Base-by-base conservation (phyloP, 768 basidiomycete genomes). In the Pulveroboletus sp. region DNA sequence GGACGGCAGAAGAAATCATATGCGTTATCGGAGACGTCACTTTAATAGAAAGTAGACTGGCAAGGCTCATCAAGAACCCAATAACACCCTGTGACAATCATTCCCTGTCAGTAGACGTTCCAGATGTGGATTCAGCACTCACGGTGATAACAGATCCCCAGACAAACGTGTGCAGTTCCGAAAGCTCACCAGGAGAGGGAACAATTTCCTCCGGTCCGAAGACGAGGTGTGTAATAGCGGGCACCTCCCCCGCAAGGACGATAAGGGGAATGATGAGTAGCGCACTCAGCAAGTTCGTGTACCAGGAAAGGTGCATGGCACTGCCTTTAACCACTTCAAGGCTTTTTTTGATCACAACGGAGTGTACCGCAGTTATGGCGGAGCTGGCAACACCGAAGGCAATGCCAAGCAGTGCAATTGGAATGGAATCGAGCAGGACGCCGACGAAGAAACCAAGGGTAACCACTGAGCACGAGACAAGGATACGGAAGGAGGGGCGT, bases 1-100 rank as follows among this genome's bases (percentile, higher is more conserved):
- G 87, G 5, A 95, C 91, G 17, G 95, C 94, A 10, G 93, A 93
- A 4, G 92, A 94, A 26, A 96, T 74, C 94, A 97, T 98, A 68
- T 98, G 94, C 3, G 94, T 94, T 65, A 97, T 93, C 13, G 94
- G 94, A 1, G 93, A 95, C 8, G 94, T 98, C 54, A 97, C 89
- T 68, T 98, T 94, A 76, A 98, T 96, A 24, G 90, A 93, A 28
- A 98, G 76, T 53, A 94, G 73, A 55, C 89, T 91, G 9, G 94
- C 93, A 47, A 98, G 80, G 70, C 88, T 91, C 82, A 98, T 96
- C 59, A 94, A 71, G 78, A 96, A 98, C 9, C 94, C 94, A 46
- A 96, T 72, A 15, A 79, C 71, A 30, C 93, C 93, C 89, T 93
- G 38, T 18, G 2, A 26, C 13, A 4, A 2, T 26, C 47, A 17